Evolutionary conservation across 495 filamentous ascomycete species (phyloP).

Genomic region (Aspergillus panamensis): DNA sequence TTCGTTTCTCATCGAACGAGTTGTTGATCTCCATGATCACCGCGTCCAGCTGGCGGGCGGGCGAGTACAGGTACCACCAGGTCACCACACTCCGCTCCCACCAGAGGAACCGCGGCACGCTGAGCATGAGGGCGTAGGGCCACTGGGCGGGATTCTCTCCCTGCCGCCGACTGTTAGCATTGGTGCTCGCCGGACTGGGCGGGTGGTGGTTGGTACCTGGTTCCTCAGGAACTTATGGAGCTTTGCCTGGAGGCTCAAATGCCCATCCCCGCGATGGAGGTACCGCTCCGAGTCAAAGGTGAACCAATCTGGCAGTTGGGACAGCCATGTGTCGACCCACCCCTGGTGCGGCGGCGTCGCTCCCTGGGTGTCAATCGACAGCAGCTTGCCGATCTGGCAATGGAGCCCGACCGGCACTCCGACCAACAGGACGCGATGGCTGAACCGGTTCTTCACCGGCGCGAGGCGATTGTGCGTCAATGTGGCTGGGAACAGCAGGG

Average conservation of each 20-base stretch:
- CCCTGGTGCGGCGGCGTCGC: neutral
- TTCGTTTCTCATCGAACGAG: constrained; percentile 68
- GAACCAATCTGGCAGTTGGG: constrained; percentile 5
- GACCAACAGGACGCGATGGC: neutral
- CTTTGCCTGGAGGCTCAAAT: constrained; percentile 1
- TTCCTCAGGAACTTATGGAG: neutral
- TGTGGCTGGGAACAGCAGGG: neutral
- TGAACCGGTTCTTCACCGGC: constrained; percentile 2
- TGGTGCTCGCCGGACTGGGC: neutral
- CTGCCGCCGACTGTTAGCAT: neutral
- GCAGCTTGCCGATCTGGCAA: neutral
- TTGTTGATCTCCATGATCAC: constrained; percentile 77
- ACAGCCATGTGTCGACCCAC: neutral
- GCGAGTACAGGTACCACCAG: constrained; percentile 75
- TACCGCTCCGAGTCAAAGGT: constrained; percentile 1
- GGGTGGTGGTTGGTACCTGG: no score
- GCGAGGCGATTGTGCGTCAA: constrained; percentile 6
- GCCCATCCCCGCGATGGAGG: constrained; percentile 3
- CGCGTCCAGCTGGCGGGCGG: constrained; percentile 51
- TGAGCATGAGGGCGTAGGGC: constrained; percentile 64
- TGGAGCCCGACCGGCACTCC: constrained; percentile 7
- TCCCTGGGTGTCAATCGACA: neutral
- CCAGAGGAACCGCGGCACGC: constrained; percentile 64
- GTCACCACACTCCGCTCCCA: constrained; percentile 74
- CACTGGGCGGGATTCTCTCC: constrained; percentile 11